Conservation (phyloP, 768 basidiomycete species). For the Leccinum variicolor region DNA sequence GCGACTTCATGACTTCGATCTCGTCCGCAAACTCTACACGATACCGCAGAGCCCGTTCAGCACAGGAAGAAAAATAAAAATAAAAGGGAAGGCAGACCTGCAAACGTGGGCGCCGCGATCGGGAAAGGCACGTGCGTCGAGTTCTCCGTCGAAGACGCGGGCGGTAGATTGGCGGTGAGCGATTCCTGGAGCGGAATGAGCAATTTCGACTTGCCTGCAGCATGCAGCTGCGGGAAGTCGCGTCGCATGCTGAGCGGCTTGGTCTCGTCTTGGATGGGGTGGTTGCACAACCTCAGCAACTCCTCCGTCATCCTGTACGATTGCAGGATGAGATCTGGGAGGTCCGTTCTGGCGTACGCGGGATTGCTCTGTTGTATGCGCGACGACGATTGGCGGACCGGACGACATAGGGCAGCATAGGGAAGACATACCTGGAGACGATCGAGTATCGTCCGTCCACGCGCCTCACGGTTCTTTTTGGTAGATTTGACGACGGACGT, state of each 20-base stretch:
- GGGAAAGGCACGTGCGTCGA: constrained; percentile 82
- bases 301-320: constrained; percentile 64
- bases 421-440: constrained; percentile 48
- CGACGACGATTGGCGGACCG: neutral
- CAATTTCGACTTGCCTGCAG: constrained; percentile 58
- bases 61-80: neutral
- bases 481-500: constrained; percentile 85
- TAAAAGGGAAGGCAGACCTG: constrained; percentile 37
- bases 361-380: constrained; percentile 43
- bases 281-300: constrained; percentile 65
- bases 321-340: constrained; percentile 51
- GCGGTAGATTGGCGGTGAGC: constrained; percentile 84
- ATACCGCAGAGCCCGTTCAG: neutral
- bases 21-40: constrained; percentile 72
- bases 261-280: constrained; percentile 40
- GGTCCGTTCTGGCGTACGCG: constrained; percentile 35
- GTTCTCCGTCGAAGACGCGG: constrained; percentile 51
- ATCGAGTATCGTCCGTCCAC: constrained; percentile 58
- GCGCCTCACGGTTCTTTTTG: constrained; percentile 51
- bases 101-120: constrained; percentile 67
- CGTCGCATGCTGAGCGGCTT: constrained; percentile 41
- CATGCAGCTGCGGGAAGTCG: constrained; percentile 52
- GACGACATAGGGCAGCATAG: neutral
- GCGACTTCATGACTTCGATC: constrained; percentile 86
- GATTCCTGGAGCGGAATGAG: constrained; percentile 94